Evolutionary conservation across 805 yeast genomes (phyloP), one percentile per base, ranked within the genome.

Genomic region (Saturnispora sanitii): DNA sequence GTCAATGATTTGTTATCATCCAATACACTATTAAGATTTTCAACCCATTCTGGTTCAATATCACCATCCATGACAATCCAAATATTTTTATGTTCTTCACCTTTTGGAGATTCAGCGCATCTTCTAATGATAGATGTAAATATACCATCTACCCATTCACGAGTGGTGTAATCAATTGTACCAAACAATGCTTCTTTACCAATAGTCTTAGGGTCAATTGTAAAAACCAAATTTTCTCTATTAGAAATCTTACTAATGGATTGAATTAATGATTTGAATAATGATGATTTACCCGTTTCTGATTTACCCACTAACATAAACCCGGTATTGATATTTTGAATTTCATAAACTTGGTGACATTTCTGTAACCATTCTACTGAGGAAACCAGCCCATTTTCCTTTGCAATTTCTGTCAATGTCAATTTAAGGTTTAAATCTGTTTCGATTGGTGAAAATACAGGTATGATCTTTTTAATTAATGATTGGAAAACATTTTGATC

Each of bases 61-160:
- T 86, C 95, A 30, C 96, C 94, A 59, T 90, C 96, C 54, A 90
- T 82, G 0, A 88, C 70, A 44, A 90, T 70, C 92, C 95, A 87
- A 13, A 77, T 68, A 3, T 67, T 57, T 44, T 71, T 75, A 2
- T 61, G 47, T 7, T 55, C 49, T 45, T 82, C 88, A 1, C 85
- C 86, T 33, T 82, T 62, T 13, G 71, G 48, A 45, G 78, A 78
- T 3, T 68, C 71, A 3, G 57, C 58, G 1, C 81, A 68, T 38
- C 64, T 66, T 46, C 97, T 64, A 33, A 90, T 51, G 6, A 80
- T 68, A 8, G 73, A 57, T 0, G 95, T 83, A 38, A 88, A 70
- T 8, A 88, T 53, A 5, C 97, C 97, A 60, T 90, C 97, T 1
- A 71, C 73, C 96, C 96, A 90, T 40, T 90, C 96, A 23, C 95